Base-by-base conservation (phyloP, 805 yeast species). In the Metschnikowia reukaufii region DNA sequence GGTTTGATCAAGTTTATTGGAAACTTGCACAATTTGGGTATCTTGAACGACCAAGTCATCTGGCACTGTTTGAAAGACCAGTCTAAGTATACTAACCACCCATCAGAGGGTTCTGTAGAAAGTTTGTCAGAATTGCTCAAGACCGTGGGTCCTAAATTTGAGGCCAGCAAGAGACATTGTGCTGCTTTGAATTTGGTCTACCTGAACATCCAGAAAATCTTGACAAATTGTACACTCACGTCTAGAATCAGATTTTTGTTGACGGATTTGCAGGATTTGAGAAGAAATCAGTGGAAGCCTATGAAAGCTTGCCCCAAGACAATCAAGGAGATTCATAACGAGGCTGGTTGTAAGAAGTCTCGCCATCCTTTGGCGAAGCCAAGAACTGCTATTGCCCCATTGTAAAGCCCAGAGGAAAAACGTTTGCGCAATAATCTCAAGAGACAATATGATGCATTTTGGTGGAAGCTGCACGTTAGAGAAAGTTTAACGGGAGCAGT, bases 1-100 rank as follows among this genome's bases (percentile, higher is more conserved):
- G 99, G 99, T 73, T 76, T 94, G 56, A 95, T 92, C 48, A 86
- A 90, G 71, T 90, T 94, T 64, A 88, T 94, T 71, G 99, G 98
- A 68, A 96, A 88, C 74, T 77, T 94, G 61, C 94, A 82, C 73
- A 83, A 86, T 62, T 76, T 86, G 64, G 78, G 81, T 56, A 76
- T 94, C 73, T 73, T 94, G 57, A 79, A 86, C 45, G 87, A 82
- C 58, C 82, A 77, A 58, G 88, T 90, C 63, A 86, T 92, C 64
- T 74, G 79, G 60, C 73, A 72, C 51, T 90, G 97, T 76, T 75
- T 90, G 65, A 70, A 72, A 44, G 83, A 79, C 63, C 74, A 79
- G 59, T 72, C 79, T 62, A 67, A 73, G 66, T 76, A 79, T 66
- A 63, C 76, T 64, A 59, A 57, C 61, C 78, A 79, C 56, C 96